Evolutionary conservation across 2,329 filamentous ascomycete genomes (phyloP).

Genomic region (Hypoxylon sp.): DNA sequence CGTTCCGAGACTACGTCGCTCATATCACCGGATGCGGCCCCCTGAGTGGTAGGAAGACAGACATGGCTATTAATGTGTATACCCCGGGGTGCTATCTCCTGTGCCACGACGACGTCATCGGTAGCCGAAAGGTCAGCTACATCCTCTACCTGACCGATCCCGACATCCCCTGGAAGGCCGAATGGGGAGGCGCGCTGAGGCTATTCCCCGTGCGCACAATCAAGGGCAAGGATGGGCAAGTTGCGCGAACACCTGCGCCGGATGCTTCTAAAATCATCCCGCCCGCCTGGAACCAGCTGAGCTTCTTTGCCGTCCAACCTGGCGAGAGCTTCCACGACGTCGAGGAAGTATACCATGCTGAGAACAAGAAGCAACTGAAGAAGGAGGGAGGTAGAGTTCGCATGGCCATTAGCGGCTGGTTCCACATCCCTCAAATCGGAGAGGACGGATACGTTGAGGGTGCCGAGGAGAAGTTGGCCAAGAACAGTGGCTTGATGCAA

Average conservation of each 20-base stretch:
- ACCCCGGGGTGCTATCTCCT: conserved; percentile 95
- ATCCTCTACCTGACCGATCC: conserved; percentile 97
- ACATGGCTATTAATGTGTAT: conserved; percentile 99
- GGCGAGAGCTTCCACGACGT: conserved; percentile 99
- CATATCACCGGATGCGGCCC: conserved; percentile 88
- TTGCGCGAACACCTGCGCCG: conserved; percentile 84
- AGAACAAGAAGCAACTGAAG: conserved; percentile 70
- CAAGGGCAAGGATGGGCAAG: conserved; percentile 77
- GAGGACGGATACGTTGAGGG: conserved; percentile 93
- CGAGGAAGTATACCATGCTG: conserved; percentile 91
- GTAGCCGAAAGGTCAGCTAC: conserved; percentile 95
- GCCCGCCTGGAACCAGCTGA: conserved; percentile 96
- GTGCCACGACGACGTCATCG: conserved; percentile 99
- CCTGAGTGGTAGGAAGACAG: conserved; percentile 92
- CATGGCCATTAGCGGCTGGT: conserved; percentile 99
- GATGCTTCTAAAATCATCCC: conserved; percentile 88
- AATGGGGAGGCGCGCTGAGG: conserved; percentile 93
- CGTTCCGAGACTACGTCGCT: conserved; percentile 91
- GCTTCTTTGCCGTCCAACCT: conserved; percentile 97
- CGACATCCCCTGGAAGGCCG: conserved; percentile 87
- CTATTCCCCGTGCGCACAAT: conserved; percentile 81
- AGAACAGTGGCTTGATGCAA: conserved; percentile 92
- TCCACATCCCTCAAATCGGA: conserved; percentile 94
- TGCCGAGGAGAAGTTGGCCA: conserved; percentile 87
- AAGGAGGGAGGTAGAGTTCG: conserved; percentile 83